Conservation (phyloP, 441 rosid species). For the Jatropha multifida region DNA sequence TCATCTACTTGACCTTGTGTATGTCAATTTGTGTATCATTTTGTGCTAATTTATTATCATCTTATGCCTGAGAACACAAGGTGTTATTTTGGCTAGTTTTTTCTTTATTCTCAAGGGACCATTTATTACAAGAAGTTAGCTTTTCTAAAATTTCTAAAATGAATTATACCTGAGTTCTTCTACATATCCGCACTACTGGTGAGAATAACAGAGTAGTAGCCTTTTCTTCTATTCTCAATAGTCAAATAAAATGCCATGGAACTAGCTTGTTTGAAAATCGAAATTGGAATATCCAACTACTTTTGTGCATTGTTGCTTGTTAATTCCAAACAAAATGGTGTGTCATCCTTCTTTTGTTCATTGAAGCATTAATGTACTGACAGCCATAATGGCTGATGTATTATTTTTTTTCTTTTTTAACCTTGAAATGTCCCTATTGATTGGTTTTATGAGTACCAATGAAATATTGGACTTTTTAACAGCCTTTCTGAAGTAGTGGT, state of each 20-base stretch:
- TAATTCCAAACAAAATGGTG: too few species aligned
- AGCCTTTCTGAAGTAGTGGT: too few species aligned
- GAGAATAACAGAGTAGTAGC: not conserved
- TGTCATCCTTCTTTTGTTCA: too few species aligned
- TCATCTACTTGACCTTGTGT: not conserved
- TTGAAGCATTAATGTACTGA: too few species aligned
- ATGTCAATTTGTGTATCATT: not conserved
- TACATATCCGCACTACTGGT: not conserved
- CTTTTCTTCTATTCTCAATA: not conserved
- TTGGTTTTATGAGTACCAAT: too few species aligned
- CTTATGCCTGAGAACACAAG: not conserved
- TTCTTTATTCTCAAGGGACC: not conserved
- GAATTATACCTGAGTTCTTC: not conserved
- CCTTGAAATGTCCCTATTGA: not conserved
- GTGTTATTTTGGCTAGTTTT: not conserved
- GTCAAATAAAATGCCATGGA: not conserved
- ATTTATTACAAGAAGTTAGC: too few species aligned
- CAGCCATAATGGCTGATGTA: too few species aligned
- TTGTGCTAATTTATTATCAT: not conserved
- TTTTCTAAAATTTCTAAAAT: not conserved
- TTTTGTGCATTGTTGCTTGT: too few species aligned
- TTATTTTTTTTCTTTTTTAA: too few species aligned
- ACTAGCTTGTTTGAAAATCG: not conserved
- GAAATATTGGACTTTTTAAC: too few species aligned
- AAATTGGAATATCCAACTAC: not conserved